phyloP scores from a whole-genome alignment of 2,329 filamentous ascomycete genomes.

The Cladorrhinum sp. region DNA sequence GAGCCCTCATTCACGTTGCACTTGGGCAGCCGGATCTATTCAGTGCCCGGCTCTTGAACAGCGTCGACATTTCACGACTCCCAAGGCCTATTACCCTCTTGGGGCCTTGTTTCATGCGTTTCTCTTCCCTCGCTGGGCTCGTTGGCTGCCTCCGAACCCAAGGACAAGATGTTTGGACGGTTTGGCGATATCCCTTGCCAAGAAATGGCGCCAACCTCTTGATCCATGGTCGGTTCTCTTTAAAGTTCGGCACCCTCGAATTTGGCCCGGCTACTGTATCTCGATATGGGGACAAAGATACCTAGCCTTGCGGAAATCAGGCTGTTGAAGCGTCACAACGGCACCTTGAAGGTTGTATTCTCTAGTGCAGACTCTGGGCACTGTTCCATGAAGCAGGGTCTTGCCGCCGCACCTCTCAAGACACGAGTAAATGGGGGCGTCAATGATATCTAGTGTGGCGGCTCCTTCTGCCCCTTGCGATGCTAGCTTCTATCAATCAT shows the following conservation, averaged over 20 bases:
- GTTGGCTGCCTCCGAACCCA: conserved; percentile 18
- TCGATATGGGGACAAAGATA: not conserved
- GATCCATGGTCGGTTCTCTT: not conserved
- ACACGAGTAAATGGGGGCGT: not conserved
- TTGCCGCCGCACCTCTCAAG: not conserved
- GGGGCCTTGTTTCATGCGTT: conserved; percentile 18
- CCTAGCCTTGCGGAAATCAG: not conserved
- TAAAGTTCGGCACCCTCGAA: not conserved
- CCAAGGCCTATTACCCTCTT: not conserved
- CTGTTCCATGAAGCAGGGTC: not conserved
- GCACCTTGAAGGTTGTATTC: not conserved
- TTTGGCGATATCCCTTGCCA: not conserved
- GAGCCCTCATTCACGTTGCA: conserved; percentile 1
- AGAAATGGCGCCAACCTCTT: not conserved
- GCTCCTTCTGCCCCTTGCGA: not conserved
- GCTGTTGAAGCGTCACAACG: not conserved
- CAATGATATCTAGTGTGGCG: not conserved
- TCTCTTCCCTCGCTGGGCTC: not conserved
- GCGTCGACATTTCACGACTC: not conserved
- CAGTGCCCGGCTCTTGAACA: conserved; percentile 9
- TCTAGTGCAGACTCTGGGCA: not conserved
- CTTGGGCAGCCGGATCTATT: conserved; percentile 18
- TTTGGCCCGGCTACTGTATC: not conserved
- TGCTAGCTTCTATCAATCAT: not conserved
- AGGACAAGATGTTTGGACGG: not conserved